phyloP scores from a whole-genome alignment of 169 alveolate species.

The Plasmodium vivax region DNA sequence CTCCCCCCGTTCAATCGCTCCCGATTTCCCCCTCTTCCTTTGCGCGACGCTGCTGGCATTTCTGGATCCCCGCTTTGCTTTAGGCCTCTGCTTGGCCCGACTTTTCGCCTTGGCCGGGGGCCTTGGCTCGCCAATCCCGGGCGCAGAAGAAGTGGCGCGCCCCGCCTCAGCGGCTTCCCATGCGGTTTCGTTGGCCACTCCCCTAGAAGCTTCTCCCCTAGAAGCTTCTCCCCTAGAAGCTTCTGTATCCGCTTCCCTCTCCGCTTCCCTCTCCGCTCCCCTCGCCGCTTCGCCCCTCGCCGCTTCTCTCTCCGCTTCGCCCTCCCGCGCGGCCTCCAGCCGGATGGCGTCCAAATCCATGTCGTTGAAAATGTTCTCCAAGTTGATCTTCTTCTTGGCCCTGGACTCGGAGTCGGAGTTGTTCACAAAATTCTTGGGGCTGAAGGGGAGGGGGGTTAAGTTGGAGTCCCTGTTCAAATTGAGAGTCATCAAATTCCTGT shows the following conservation, averaged over 20 bases:
- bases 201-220: too few species aligned
- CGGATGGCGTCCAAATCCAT: slow-evolving; percentile 23
- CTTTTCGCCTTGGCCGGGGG: not conserved
- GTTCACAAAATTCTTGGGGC: not conserved
- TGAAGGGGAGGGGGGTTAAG: not conserved
- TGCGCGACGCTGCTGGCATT: not conserved
- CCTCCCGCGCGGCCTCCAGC: not conserved
- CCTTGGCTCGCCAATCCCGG: not conserved
- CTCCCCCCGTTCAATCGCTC: not conserved
- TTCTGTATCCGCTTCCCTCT: not conserved
- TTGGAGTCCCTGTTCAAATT: slow-evolving; percentile 10
- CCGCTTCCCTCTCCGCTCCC: not conserved
- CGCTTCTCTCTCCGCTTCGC: not conserved
- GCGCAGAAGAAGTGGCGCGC: not conserved
- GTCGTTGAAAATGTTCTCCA: slow-evolving; percentile 72
- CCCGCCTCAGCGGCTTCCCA: not conserved
- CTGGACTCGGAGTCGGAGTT: slow-evolving; percentile 1
- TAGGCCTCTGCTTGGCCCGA: not conserved
- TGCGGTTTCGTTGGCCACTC: not conserved
- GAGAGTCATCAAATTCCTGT: slow-evolving; percentile 1
- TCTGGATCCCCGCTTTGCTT: not conserved
- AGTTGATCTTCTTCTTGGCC: slow-evolving; percentile 32
- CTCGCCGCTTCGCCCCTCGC: not conserved
- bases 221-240: not conserved
- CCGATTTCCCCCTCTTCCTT: not conserved